These are phyloP conservation scores for Glonium stellatum DNA, from an alignment of 495 filamentous ascomycete species.

Conservation along the genomic window DNA sequence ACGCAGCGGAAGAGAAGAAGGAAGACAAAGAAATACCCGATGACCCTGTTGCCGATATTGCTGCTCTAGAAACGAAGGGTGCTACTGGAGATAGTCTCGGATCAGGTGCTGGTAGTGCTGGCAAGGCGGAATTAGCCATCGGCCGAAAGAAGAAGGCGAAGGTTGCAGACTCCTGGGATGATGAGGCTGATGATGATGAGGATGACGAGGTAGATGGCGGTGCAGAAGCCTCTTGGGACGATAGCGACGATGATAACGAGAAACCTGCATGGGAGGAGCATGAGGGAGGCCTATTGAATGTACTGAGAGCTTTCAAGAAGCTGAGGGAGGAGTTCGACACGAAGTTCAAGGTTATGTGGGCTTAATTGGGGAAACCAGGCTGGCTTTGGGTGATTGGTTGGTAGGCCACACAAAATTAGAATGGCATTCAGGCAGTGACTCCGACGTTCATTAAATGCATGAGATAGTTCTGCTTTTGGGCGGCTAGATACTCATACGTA, in stretches of 20 bases:
- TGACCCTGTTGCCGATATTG: constrained; percentile 15
- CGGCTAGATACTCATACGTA: too few species aligned
- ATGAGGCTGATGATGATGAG: constrained; percentile 18
- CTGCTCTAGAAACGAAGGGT: background rate
- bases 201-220: constrained; percentile 32
- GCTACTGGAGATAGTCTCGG: background rate
- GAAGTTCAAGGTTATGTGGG: constrained; percentile 57
- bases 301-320: constrained; percentile 49
- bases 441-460: too few species aligned
- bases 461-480: too few species aligned
- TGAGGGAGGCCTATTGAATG: constrained; percentile 45
- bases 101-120: background rate
- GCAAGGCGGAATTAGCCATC: constrained; percentile 7
- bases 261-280: constrained; percentile 24
- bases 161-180: constrained; percentile 39
- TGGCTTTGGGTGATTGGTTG: too few species aligned
- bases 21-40: constrained; percentile 39
- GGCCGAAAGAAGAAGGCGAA: constrained; percentile 35
- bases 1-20: constrained; percentile 31
- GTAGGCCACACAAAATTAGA: too few species aligned
- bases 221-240: constrained; percentile 13
- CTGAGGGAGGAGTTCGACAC: constrained; percentile 55
- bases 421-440: too few species aligned
- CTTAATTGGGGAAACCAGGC: constrained; percentile 18
- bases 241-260: constrained; percentile 20